phyloP scores from a whole-genome alignment of 2,329 filamentous ascomycete genomes.

The Fusarium xylarioides region DNA sequence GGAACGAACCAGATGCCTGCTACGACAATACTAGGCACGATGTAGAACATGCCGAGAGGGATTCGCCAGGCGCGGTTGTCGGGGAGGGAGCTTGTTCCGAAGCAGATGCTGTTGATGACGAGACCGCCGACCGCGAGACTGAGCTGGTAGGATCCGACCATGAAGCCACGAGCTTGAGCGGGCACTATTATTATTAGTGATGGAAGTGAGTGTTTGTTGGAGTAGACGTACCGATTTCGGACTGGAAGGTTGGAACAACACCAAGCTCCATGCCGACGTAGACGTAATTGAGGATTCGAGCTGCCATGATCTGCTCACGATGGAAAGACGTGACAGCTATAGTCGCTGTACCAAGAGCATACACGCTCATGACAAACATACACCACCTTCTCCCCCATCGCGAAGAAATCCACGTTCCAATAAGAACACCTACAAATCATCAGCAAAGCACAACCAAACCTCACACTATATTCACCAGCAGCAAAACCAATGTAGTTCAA shows the following conservation, averaged over 20 bases:
- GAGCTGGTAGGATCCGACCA: conserved; percentile 49
- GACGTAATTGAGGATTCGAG: conserved; percentile 37
- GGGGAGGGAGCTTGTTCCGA: conserved; percentile 28
- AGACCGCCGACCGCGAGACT: conserved; percentile 41
- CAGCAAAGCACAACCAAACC: neutral
- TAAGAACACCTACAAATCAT: conserved; percentile 26
- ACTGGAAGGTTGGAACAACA: conserved; percentile 48
- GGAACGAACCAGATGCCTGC: conserved; percentile 35
- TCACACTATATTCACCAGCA: conserved; percentile 27
- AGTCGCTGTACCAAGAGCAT: conserved; percentile 40
- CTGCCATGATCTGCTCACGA: conserved; percentile 35
- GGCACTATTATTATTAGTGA: conserved; percentile 30
- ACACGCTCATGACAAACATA: conserved; percentile 50
- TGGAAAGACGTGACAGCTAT: conserved; percentile 28
- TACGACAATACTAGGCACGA: conserved; percentile 25
- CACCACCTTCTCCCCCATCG: conserved; percentile 41
- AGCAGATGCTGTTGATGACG: conserved; percentile 39
- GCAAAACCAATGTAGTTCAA: conserved; percentile 49
- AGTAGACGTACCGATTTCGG: conserved; percentile 41
- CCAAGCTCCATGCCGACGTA: conserved; percentile 40
- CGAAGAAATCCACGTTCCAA: conserved; percentile 36
- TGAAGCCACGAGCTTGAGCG: conserved; percentile 44
- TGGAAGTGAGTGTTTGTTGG: rapidly evolving
- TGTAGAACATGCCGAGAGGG: conserved; percentile 37
- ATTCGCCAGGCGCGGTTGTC: conserved; percentile 38